Percentiles rank a stretch among this genome's conserved stretches.
Evolutionary conservation across 2,329 filamentous ascomycete genomes (phyloP).

Genomic region (Leptographium wingfieldii): DNA sequence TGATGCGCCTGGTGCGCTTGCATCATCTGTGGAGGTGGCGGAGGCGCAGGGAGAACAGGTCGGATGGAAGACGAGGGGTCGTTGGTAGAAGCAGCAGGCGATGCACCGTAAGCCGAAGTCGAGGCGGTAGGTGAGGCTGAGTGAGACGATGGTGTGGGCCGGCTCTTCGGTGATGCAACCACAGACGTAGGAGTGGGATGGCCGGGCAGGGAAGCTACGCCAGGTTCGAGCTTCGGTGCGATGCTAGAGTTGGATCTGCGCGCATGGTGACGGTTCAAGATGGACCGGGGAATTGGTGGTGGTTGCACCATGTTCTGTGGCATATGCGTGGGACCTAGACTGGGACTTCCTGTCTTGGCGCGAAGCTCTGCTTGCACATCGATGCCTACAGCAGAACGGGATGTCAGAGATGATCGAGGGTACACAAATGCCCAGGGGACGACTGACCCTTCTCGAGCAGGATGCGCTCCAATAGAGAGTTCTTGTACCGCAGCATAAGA

Average conservation of each 20-base stretch:
- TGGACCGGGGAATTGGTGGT: conserved; percentile 65
- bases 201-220: conserved; percentile 28
- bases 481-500: conserved; percentile 96
- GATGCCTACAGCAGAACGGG: conserved; percentile 48
- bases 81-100: conserved; percentile 29
- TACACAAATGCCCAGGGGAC: background rate
- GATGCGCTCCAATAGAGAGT: conserved; percentile 88
- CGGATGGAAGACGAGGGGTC: conserved; percentile 32
- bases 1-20: background rate
- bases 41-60: conserved; percentile 19
- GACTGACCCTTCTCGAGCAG: conserved; percentile 79
- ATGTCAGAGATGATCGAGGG: background rate
- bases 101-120: conserved; percentile 27
- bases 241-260: conserved; percentile 62
- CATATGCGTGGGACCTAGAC: conserved; percentile 57
- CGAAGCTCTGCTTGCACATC: conserved; percentile 94
- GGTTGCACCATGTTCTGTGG: conserved; percentile 57
- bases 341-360: conserved; percentile 81
- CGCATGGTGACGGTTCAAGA: conserved; percentile 66
- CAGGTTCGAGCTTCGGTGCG: conserved; percentile 58
- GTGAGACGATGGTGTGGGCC: conserved; percentile 75
- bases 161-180: conserved; percentile 53
- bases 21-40: conserved; percentile 9
- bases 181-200: conserved; percentile 33
- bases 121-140: conserved; percentile 42